These are phyloP conservation scores for Candolleomyces aberdarensis DNA, from an alignment of 768 basidiomycete species.

Conservation along the genomic window DNA sequence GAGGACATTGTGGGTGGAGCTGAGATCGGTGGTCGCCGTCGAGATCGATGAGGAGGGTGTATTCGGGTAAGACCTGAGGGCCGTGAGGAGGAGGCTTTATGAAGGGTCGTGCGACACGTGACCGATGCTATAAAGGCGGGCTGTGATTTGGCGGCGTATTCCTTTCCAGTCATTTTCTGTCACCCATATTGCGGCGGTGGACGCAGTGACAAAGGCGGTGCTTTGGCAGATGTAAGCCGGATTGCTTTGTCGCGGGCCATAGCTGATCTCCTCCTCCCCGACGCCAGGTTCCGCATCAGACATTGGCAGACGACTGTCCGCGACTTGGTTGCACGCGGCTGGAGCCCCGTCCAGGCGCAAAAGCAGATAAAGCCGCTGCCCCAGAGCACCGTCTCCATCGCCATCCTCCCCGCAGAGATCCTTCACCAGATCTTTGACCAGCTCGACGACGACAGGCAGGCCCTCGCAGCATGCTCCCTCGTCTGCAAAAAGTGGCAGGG, in stretches of 20 bases:
- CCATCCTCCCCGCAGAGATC: slow-evolving; percentile 1
- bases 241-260: too few species aligned
- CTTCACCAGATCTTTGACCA: slow-evolving; percentile 1
- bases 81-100: background rate
- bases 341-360: too few species aligned
- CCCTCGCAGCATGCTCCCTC: slow-evolving; percentile 1
- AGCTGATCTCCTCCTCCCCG: too few species aligned
- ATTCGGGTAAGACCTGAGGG: slow-evolving; percentile 4
- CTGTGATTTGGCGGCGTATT: too few species aligned
- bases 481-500: slow-evolving; percentile 6
- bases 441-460: background rate
- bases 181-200: background rate
- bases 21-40: slow-evolving; percentile 8
- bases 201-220: too few species aligned
- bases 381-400: background rate
- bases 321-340: too few species aligned
- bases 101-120: background rate
- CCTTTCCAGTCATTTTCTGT: background rate
- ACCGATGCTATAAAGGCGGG: background rate
- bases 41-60: slow-evolving; percentile 23
- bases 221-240: too few species aligned
- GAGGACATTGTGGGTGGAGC: slow-evolving; percentile 39
- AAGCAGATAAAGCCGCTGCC: background rate
- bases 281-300: too few species aligned
- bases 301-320: too few species aligned